These are phyloP conservation scores for Exobasidium rhododendri DNA, from an alignment of 1,284 basidiomycete species.

Conservation along the genomic window DNA sequence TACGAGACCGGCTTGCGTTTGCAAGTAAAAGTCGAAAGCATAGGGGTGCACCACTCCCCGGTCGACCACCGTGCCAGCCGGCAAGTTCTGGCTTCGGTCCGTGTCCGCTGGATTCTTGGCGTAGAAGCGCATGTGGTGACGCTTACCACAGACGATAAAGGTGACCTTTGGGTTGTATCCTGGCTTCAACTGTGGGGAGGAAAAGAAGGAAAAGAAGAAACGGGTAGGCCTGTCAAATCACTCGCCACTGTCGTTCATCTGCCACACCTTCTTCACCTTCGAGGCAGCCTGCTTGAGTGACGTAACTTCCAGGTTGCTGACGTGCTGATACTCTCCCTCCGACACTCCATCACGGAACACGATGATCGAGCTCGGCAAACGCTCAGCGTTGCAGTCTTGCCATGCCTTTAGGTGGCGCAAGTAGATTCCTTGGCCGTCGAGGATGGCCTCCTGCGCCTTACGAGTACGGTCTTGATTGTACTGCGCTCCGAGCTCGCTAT, in stretches of 20 bases:
- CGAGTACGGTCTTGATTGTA: constrained; percentile 38
- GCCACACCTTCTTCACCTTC: constrained; percentile 17
- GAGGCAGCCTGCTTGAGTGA: constrained; percentile 54
- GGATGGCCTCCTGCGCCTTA: constrained; percentile 53
- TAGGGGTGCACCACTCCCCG: constrained; percentile 56
- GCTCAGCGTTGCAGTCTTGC: constrained; percentile 39
- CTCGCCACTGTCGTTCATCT: too few species aligned
- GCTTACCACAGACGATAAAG: constrained; percentile 35
- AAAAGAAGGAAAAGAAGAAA: neutral
- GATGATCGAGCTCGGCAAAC: constrained; percentile 54
- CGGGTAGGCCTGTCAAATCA: too few species aligned
- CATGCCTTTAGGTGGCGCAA: constrained; percentile 32
- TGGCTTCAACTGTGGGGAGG: constrained; percentile 3
- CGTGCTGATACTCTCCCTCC: constrained; percentile 58
- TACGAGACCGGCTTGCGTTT: constrained; percentile 47
- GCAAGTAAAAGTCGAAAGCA: constrained; percentile 55
- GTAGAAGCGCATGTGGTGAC: constrained; percentile 58
- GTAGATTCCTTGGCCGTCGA: constrained; percentile 41
- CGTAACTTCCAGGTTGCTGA: constrained; percentile 56
- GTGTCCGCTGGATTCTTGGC: constrained; percentile 43
- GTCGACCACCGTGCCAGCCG: constrained; percentile 55
- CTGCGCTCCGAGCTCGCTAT: constrained; percentile 57
- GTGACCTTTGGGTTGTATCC: constrained; percentile 24
- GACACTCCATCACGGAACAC: constrained; percentile 60
- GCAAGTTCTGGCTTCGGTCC: constrained; percentile 58